A percentile compares a stretch with the other conserved stretches of the same genome.
Evolutionary conservation across 2,329 filamentous ascomycete genomes (phyloP).

Genomic region (Dichotomopilus funicola): DNA sequence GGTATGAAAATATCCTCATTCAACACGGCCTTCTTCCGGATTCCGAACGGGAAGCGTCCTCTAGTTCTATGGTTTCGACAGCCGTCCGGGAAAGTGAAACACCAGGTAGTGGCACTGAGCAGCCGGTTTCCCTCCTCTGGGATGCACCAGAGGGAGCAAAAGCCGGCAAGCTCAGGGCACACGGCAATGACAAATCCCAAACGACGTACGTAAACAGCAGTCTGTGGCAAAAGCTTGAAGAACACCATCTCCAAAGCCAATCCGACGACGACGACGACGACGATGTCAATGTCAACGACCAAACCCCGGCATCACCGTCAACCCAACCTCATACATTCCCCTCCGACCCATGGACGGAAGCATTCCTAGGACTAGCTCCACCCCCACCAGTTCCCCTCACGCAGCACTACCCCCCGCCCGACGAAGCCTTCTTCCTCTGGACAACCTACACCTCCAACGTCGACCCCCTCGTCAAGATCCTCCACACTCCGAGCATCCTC

Average conservation of each 20-base stretch:
- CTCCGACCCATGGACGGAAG: background rate
- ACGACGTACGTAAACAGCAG: background rate
- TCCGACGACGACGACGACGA: background rate
- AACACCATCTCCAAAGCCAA: background rate
- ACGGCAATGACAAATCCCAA: background rate
- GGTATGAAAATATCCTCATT: background rate
- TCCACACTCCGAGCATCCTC: background rate
- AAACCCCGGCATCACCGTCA: too few species aligned
- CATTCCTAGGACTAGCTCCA: background rate
- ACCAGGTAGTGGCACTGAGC: background rate
- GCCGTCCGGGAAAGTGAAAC: background rate
- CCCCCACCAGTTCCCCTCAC: background rate
- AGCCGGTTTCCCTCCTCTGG: background rate
- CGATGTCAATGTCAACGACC: background rate
- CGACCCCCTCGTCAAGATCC: constrained; percentile 1
- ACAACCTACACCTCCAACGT: background rate
- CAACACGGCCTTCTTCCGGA: background rate
- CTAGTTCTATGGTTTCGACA: background rate
- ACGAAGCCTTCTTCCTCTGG: background rate
- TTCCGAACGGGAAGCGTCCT: background rate
- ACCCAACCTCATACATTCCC: background rate
- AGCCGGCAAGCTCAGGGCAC: background rate
- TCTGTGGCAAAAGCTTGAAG: background rate
- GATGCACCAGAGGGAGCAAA: background rate
- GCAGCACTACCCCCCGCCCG: background rate